phyloP scores from a whole-genome alignment of 176 grass and related monocot species.

The Ensete glaucum region DNA sequence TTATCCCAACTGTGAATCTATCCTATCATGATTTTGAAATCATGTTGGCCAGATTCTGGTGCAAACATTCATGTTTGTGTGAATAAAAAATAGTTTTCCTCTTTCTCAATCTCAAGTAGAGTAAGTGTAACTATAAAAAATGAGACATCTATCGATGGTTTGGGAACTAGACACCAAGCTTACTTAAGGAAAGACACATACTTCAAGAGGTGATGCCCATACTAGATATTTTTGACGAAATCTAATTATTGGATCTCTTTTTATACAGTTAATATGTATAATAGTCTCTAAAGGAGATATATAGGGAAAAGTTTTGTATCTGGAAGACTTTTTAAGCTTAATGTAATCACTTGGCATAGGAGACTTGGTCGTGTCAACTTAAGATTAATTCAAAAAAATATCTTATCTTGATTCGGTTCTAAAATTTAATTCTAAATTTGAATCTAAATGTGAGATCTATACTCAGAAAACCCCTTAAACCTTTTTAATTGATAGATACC shows the following conservation, averaged over 20 bases:
- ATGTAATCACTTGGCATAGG: too few species aligned
- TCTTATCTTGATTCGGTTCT: too few species aligned
- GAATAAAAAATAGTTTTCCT: not conserved
- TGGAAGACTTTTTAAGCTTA: not conserved
- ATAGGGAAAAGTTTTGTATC: too few species aligned
- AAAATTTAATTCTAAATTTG: too few species aligned
- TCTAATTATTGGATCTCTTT: not conserved
- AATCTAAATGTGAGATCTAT: too few species aligned
- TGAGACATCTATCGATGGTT: not conserved
- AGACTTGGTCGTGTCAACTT: too few species aligned
- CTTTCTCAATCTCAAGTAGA: not conserved
- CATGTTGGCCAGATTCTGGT: not conserved
- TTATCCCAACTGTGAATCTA: not conserved
- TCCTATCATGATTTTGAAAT: not conserved
- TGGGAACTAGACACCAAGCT: not conserved
- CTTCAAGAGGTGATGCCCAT: not conserved
- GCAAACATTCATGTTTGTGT: not conserved
- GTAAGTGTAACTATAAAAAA: not conserved
- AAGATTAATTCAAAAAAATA: too few species aligned
- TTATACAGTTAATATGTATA: not conserved
- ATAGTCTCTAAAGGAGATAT: not conserved
- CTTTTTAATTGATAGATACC: too few species aligned
- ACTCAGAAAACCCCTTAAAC: too few species aligned
- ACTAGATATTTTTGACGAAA: not conserved
- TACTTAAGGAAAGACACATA: not conserved